These are phyloP conservation scores for Phytophthora ramorum DNA, from an alignment of 352 stramenopile genomes.

Conservation along the genomic window DNA sequence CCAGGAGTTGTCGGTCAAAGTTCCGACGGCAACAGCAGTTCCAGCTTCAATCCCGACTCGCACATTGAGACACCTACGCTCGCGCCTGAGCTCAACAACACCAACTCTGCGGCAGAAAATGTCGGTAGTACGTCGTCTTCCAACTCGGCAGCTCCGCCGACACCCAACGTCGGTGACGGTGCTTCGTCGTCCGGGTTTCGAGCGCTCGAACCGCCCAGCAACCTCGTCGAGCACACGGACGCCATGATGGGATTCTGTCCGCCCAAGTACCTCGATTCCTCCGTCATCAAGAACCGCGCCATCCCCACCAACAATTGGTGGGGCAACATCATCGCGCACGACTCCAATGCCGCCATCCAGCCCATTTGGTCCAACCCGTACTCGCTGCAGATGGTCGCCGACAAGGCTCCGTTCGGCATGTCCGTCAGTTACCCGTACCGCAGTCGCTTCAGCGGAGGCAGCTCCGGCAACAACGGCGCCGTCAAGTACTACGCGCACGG, in stretches of 20 bases:
- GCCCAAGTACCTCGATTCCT: slow-evolving; percentile 57
- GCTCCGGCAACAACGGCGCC: slow-evolving; percentile 57
- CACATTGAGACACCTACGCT: slow-evolving; percentile 21
- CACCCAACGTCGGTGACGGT: slow-evolving; percentile 13
- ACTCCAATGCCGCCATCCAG: slow-evolving; percentile 42
- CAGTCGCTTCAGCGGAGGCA: slow-evolving; percentile 57
- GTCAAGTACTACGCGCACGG: slow-evolving; percentile 65
- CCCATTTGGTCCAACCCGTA: slow-evolving; percentile 72
- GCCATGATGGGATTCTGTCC: slow-evolving; percentile 59
- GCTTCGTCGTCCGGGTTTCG: slow-evolving; percentile 26
- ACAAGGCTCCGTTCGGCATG: slow-evolving; percentile 57
- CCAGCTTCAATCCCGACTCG: slow-evolving; percentile 20
- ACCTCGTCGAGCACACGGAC: slow-evolving; percentile 59
- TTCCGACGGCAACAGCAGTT: slow-evolving; percentile 15
- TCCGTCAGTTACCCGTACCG: slow-evolving; percentile 62
- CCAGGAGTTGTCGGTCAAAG: slow-evolving; percentile 19
- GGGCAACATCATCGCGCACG: slow-evolving; percentile 71
- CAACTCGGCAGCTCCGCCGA: not conserved
- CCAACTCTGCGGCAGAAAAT: slow-evolving; percentile 6
- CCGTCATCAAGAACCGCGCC: slow-evolving; percentile 49
- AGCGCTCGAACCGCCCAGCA: slow-evolving; percentile 38
- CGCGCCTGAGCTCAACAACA: slow-evolving; percentile 11
- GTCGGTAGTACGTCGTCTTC: slow-evolving; percentile 5
- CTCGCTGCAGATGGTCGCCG: slow-evolving; percentile 46
- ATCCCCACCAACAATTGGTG: slow-evolving; percentile 82